These are phyloP conservation scores for Phylloporus sp. DNA, from an alignment of 1,284 basidiomycete species.

Conservation along the genomic window DNA sequence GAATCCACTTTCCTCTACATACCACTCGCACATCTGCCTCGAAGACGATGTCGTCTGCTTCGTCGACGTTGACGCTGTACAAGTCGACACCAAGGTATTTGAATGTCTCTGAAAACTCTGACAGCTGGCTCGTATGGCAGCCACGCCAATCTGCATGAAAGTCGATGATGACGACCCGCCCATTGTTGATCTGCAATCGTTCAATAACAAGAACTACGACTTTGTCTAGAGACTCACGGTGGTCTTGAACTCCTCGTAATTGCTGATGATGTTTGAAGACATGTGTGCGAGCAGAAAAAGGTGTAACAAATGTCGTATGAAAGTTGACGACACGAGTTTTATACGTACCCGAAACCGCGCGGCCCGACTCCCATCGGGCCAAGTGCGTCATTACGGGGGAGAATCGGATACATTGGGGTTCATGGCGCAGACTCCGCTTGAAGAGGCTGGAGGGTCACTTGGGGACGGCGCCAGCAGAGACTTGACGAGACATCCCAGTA, in stretches of 20 bases:
- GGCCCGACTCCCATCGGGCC: no score
- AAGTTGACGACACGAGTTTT: not conserved
- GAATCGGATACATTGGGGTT: slow-evolving; percentile 1
- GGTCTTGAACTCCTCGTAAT: slow-evolving; percentile 20
- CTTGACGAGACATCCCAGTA: not conserved
- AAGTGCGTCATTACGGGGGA: slow-evolving; percentile 1
- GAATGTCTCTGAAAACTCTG: slow-evolving; percentile 30
- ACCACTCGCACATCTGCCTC: slow-evolving; percentile 36
- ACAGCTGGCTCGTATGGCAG: slow-evolving; percentile 12
- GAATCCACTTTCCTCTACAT: not conserved
- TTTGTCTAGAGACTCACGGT: slow-evolving; percentile 15
- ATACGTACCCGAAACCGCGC: no score
- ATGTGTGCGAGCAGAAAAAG: slow-evolving; percentile 16
- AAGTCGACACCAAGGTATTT: slow-evolving; percentile 30
- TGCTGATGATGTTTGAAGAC: slow-evolving; percentile 24
- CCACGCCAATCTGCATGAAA: slow-evolving; percentile 24
- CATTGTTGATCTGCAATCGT: slow-evolving; percentile 29
- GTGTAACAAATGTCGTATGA: no score
- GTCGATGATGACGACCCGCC: slow-evolving; percentile 28
- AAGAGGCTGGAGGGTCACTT: not conserved
- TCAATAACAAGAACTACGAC: not conserved
- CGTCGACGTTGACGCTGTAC: slow-evolving; percentile 30
- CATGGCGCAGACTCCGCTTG: not conserved
- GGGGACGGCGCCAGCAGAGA: no score
- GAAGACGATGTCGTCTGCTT: slow-evolving; percentile 30